Evolutionary conservation across 1,284 basidiomycete species (phyloP), one percentile per base, ranked within the genome.

Genomic region (Megacollybia platyphylla): DNA sequence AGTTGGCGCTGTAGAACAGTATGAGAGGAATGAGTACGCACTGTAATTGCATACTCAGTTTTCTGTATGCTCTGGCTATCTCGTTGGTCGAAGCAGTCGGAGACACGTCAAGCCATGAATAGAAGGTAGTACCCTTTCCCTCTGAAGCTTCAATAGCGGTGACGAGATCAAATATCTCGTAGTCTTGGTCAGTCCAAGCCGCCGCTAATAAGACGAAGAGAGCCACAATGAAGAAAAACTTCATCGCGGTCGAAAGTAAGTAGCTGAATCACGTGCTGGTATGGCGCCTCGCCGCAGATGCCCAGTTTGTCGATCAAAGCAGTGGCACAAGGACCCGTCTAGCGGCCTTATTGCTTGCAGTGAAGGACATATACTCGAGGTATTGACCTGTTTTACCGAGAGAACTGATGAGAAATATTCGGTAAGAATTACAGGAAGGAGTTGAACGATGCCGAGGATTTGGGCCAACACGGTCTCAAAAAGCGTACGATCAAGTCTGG

Each of bases 131-230:
- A 20, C 83, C 87, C 57, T 87, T 91, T 43, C 88, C 92, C 68
- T 94, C 91, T 2, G 86, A 68, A 1, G 67, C 64, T 62, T 94
- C 82, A 28, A 97, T 62, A 5, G 76, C 86, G 49, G 76, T 76
- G 45, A 96, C 91, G n/a, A 97, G 71, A 63, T 96, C 92, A 55
- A 97, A 97, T 42, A 97, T 92, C 62, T 97, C 92, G 67, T 92
- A 73, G 65, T 93, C 89, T 61, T 91, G 84, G 79, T 90, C 52
- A 8, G 45, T 40, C 37, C 40, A 61, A 20, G 52, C 44, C 31
- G 58, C 55, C 40, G 54, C 54, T 46, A 63, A 51, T 47, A 55
- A 48, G 44, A 56, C 55, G 42, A 63, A 43, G 26, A 56, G 46
- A 18, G 52, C 46, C 17, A 62, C 43, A 36, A 60, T 43, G 38